Evolutionary conservation across 371 early-diverging fungal genomes (phyloP), one percentile per base, ranked within the genome.

Genomic region (Mucor velutinosus): DNA sequence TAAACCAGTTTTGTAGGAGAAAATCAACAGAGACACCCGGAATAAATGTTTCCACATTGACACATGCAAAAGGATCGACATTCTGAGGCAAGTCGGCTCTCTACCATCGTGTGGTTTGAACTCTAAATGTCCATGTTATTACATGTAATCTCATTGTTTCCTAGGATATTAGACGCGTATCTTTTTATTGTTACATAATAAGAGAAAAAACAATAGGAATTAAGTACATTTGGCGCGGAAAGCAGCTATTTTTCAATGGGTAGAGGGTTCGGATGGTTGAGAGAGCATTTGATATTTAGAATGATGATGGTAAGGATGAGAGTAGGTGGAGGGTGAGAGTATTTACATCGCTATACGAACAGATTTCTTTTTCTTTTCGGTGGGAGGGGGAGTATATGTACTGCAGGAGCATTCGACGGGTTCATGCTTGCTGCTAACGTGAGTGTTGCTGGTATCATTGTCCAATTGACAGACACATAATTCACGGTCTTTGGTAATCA

Each of bases 261-360:
- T 14, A 5, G 25, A 51, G 37, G 14, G 21, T 25, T 11, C 12
- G 51, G 7, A 25, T 11, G 21, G 10, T 10, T 4, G 23, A 51
- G 51, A 51, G 12, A 25, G 51, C 4, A 12, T 51, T 51, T 37
- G 19, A 51, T 51, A 51, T 51, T 51, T 51, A 12, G 51, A 25
- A 51, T 14, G 37, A 19, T 45, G 45, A 45, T n/a, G 45, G 19
- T 0, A 15, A 19, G 53, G 14, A 30, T 17, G 14, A 19, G 30
- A 3, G 17, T 2, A 7, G 17, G 37, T 15, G 5, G 10, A 32
- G 32, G 2, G n/a, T n/a, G 27, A 23, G 23, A 25, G 19, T 70
- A 71, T 67, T 71, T 72, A 72, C 73, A 72, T 58, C n/a, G 62
- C 61, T 51, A 73, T 73, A 29, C 69, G 62, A 55, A 73, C 73